Evolutionary conservation across 345 rosid genomes (phyloP).

Genomic region (Camelina laxa): DNA sequence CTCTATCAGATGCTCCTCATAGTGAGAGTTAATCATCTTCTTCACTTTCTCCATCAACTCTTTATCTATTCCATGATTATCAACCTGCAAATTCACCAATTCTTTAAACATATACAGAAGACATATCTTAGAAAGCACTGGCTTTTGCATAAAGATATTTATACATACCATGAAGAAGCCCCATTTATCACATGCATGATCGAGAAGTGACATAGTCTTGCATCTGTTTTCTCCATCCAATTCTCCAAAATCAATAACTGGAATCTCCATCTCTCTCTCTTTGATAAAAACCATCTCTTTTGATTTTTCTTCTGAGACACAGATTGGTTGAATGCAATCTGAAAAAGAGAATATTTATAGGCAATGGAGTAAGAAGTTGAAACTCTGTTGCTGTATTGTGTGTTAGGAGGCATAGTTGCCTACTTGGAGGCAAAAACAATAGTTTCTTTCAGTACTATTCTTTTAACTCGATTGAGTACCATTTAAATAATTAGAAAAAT

Average conservation of each 20-base stretch:
- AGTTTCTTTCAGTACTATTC: conserved; percentile 18
- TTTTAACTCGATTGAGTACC: not conserved
- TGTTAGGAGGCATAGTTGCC: conserved; percentile 37
- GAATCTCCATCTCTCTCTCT: conserved; percentile 62
- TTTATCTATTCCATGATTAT: conserved; percentile 76
- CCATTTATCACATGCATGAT: conserved; percentile 86
- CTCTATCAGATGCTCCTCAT: conserved; percentile 65
- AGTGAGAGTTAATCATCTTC: conserved; percentile 64
- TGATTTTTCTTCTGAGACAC: conserved; percentile 18
- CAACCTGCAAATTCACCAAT: conserved; percentile 55
- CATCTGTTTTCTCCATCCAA: conserved; percentile 66
- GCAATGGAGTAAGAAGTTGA: conserved; percentile 21
- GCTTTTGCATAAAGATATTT: conserved; percentile 7
- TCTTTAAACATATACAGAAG: not conserved
- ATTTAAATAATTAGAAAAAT: not conserved
- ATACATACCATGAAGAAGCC: conserved; percentile 80
- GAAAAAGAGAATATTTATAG: conserved; percentile 52
- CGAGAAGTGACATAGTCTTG: conserved; percentile 70
- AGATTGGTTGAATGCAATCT: conserved; percentile 34
- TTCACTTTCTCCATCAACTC: conserved; percentile 83
- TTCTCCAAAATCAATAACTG: conserved; percentile 64
- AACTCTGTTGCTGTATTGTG: conserved; percentile 9
- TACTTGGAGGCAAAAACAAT: conserved; percentile 43
- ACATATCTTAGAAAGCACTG: not conserved
- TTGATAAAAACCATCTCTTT: conserved; percentile 18